Percentiles rank a stretch among this genome's conserved stretches.
Conservation (phyloP, 1,139 yeast genomes). For the Suhomyces panamericanus region DNA sequence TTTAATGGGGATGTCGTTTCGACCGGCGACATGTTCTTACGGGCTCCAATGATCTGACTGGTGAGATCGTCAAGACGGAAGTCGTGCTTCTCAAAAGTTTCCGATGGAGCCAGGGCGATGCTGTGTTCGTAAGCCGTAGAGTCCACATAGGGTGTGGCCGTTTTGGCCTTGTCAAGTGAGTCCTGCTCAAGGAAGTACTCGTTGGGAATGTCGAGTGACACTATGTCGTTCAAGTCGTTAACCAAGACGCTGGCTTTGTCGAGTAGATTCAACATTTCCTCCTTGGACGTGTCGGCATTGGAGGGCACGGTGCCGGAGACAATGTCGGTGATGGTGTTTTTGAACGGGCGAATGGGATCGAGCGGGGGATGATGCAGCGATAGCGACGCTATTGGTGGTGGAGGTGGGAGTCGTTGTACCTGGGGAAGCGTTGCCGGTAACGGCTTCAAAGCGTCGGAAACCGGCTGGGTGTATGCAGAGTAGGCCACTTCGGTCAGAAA, state of each 20-base stretch:
- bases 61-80: slow-evolving; percentile 12
- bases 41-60: slow-evolving; percentile 8
- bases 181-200: slow-evolving; percentile 4
- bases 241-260: slow-evolving; percentile 54
- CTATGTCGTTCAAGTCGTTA: slow-evolving; percentile 48
- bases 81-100: slow-evolving; percentile 11
- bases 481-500: not conserved
- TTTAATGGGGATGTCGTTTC: slow-evolving; percentile 7
- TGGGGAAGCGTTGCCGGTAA: too few species aligned
- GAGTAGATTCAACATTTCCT: slow-evolving; percentile 32
- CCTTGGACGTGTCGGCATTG: slow-evolving; percentile 7
- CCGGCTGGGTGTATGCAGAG: too few species aligned
- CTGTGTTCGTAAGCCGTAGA: slow-evolving; percentile 5
- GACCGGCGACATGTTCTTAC: slow-evolving; percentile 3
- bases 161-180: not conserved
- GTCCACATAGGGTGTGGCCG: not conserved
- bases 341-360: not conserved
- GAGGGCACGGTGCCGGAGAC: slow-evolving; percentile 20
- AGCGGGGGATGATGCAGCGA: not conserved
- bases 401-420: too few species aligned
- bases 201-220: slow-evolving; percentile 16
- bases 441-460: too few species aligned
- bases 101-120: slow-evolving; percentile 8
- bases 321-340: slow-evolving; percentile 22
- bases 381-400: too few species aligned